Conservation (phyloP, 2,329 filamentous ascomycete genomes). For the Leptographium galeiforme region DNA sequence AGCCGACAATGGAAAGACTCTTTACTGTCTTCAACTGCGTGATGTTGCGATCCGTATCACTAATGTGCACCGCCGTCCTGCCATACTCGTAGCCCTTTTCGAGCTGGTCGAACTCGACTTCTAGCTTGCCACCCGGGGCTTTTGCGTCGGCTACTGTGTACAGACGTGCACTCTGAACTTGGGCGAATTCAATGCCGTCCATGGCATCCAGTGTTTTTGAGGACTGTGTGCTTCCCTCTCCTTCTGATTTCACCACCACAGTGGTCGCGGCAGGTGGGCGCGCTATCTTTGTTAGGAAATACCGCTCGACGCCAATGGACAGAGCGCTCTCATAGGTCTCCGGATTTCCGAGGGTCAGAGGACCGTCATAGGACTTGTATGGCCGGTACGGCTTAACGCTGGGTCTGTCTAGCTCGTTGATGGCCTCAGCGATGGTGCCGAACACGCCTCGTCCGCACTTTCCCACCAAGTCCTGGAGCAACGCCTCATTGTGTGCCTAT, state of each 20-base stretch:
- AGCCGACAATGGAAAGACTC: constrained; percentile 72
- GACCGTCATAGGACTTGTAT: constrained; percentile 66
- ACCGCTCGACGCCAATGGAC: constrained; percentile 77
- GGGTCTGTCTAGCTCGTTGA: constrained; percentile 66
- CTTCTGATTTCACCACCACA: constrained; percentile 48
- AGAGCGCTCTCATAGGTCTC: constrained; percentile 61
- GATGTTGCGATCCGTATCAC: constrained; percentile 71
- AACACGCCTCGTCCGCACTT: constrained; percentile 55
- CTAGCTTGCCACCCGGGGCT: constrained; percentile 63
- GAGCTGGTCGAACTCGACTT: constrained; percentile 69
- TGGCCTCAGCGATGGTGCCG: constrained; percentile 76
- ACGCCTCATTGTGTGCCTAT: constrained; percentile 56
- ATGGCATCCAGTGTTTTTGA: constrained; percentile 35
- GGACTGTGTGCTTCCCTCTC: constrained; percentile 30
- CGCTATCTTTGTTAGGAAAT: constrained; percentile 72
- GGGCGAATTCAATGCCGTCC: constrained; percentile 41
- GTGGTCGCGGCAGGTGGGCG: constrained; percentile 62
- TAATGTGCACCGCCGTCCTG: constrained; percentile 79
- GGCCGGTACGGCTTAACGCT: constrained; percentile 63
- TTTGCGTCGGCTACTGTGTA: constrained; percentile 70
- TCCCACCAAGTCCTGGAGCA: constrained; percentile 51
- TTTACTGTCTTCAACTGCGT: constrained; percentile 73
- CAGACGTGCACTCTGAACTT: constrained; percentile 62
- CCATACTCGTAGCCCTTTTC: constrained; percentile 95
- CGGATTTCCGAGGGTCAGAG: constrained; percentile 66